Evolutionary conservation across 768 basidiomycete species (phyloP).

Genomic region (Rhodosporidiobolus sp.): DNA sequence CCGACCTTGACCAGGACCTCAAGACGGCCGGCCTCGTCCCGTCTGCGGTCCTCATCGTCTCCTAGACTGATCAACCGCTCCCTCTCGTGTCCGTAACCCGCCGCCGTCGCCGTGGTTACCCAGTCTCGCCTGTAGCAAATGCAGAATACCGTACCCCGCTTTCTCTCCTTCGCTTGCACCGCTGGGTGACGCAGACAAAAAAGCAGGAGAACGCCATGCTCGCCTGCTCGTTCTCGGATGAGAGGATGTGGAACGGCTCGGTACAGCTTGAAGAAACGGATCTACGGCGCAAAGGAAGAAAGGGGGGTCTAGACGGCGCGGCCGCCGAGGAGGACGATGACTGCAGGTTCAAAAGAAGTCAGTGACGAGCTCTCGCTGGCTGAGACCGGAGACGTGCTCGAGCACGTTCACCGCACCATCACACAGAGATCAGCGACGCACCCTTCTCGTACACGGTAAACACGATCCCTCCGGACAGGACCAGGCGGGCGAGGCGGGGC

Average conservation of each 20-base stretch:
- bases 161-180: too few species aligned
- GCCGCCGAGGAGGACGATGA: constrained; percentile 22
- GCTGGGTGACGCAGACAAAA: too few species aligned
- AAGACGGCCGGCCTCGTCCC: constrained; percentile 67
- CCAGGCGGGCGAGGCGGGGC: constrained; percentile 75
- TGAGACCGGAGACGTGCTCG: neutral
- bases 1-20: constrained; percentile 75
- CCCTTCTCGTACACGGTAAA: constrained; percentile 50
- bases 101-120: too few species aligned
- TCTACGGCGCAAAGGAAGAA: neutral
- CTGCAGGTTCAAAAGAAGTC: neutral
- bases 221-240: too few species aligned
- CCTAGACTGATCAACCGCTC: neutral
- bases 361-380: neutral
- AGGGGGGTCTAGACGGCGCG: constrained; percentile 6
- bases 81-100: too few species aligned
- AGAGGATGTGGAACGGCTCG: neutral
- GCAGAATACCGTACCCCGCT: too few species aligned
- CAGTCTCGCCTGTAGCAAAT: too few species aligned
- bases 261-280: neutral
- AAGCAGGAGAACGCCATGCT: too few species aligned
- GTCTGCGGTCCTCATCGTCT: constrained; percentile 21
- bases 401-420: neutral
- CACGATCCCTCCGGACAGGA: constrained; percentile 57
- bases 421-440: neutral